A percentile compares a stretch with the other conserved stretches of the same genome.
Evolutionary conservation across 768 basidiomycete species (phyloP).

Genomic region (Dendrothele bispora): DNA sequence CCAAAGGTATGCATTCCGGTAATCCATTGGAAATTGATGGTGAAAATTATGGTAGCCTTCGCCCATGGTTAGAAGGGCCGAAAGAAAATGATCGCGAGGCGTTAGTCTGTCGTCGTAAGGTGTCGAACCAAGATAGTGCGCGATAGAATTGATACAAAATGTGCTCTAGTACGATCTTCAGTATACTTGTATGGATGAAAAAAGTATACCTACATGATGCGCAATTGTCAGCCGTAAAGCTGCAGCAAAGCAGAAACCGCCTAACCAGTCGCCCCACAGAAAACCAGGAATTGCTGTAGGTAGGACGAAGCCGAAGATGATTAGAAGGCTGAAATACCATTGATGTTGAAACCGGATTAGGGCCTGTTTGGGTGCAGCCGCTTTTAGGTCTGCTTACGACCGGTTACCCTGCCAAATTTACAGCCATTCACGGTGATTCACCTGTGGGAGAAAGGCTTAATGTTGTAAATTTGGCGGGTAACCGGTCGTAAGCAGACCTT

Average conservation of each 20-base stretch:
- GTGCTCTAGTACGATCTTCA: constrained; percentile 55
- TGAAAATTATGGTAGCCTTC: constrained; percentile 77
- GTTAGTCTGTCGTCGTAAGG: constrained; percentile 81
- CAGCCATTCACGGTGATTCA: no score
- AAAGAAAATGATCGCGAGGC: constrained; percentile 77
- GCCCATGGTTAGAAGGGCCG: constrained; percentile 73
- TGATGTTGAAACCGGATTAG: constrained; percentile 80
- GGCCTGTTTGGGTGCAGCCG: no score
- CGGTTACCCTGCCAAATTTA: no score
- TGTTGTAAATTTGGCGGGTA: no score
- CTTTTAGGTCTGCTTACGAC: no score
- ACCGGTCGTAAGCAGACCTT: no score
- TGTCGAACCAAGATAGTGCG: constrained; percentile 79
- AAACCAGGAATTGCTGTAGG: constrained; percentile 71
- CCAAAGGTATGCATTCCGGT: constrained; percentile 76
- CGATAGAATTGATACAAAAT: constrained; percentile 88
- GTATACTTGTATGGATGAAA: constrained; percentile 6
- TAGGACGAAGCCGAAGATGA: constrained; percentile 67
- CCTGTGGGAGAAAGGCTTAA: no score
- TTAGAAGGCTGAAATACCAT: constrained; percentile 62
- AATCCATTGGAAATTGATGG: constrained; percentile 89
- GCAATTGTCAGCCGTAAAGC: constrained; percentile 70
- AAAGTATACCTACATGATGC: constrained; percentile 64
- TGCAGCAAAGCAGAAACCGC: constrained; percentile 78
- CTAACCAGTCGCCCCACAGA: constrained; percentile 73